These are phyloP conservation scores for Cupressus sempervirens DNA, from an alignment of 75 land plant genomes.

Conservation along the genomic window DNA sequence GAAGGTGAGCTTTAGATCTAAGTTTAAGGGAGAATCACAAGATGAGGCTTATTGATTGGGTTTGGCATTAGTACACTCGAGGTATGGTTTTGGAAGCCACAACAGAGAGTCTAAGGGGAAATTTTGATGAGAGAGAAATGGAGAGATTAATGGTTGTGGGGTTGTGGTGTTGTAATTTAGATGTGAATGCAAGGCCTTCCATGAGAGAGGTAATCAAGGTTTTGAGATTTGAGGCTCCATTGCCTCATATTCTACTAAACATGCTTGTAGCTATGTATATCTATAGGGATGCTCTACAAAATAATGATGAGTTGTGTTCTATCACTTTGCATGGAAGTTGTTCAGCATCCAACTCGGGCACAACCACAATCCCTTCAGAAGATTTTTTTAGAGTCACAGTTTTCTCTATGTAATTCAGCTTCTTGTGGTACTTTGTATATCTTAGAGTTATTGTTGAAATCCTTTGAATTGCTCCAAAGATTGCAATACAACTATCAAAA, in stretches of 20 bases:
- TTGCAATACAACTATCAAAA: no score
- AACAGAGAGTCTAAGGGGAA: constrained; percentile 32
- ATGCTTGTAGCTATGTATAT: neutral
- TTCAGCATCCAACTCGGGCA: no score
- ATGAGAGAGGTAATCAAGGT: no score
- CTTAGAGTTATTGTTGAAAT: no score
- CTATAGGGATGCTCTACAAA: neutral
- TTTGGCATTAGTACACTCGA: constrained; percentile 23
- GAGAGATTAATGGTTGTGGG: constrained; percentile 52
- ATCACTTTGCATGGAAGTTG: neutral
- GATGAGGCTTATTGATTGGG: constrained; percentile 29
- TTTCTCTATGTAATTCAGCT: no score
- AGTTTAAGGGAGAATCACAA: neutral
- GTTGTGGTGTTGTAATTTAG: constrained; percentile 58
- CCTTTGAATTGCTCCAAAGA: no score
- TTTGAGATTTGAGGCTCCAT: constrained; percentile 22
- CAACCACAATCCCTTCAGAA: no score
- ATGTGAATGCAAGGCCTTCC: constrained; percentile 43
- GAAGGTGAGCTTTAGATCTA: constrained; percentile 13
- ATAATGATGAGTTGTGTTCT: neutral
- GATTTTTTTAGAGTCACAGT: no score
- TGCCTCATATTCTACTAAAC: neutral
- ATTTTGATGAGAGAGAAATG: constrained; percentile 34
- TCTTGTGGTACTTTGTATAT: no score
- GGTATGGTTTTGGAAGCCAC: constrained; percentile 12